Base-by-base conservation (phyloP, 2,329 filamentous ascomycete genomes). In the Fulvia fulva region DNA sequence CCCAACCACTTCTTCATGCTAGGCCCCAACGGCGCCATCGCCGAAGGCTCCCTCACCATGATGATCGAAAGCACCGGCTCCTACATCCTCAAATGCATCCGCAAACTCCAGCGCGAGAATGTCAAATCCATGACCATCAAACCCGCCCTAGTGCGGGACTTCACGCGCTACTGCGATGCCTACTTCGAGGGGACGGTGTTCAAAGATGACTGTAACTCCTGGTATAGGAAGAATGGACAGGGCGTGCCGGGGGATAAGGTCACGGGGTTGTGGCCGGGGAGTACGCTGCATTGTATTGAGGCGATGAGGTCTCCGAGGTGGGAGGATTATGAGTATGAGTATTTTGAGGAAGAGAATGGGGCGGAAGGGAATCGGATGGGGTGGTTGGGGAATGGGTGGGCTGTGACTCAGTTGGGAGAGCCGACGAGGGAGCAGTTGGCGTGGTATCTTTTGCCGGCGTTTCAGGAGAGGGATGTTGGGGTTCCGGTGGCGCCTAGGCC, bases 301-400 rank as follows among this genome's bases (percentile, higher is more conserved):
- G 77, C 87, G 7, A 76, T 84, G 23, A 74, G 69, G n/a, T 77
- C 79, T 46, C 82, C 82, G 1, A 70, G 83, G 5, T 85, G 82
- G 81, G 83, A 86, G 67, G 83, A 85, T 63, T 86, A 76, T 71
- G 80, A 83, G 58, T 85, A 81, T 65, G 77, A 76, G 11, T 78
- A 80, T 59, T 11, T 60, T 12, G 43, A 46, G 5, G 67, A 67
- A 30, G 60, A 53, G 34, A 59, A 65, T 43, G 66, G 64, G 14
- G 75, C 75, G 34, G 70, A 70, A 0, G 72, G 69, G 53, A 83
- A 83, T 66, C 70, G 82, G 26, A 83, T 88, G 65, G 75, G 78
- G 1, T 90, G 86, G 69, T 83, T 89, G 64, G 88, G 88, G 0
- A 88, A 87, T 68, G 88, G 88, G 0, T 85, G 82, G 75, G 87